Evolutionary conservation across 2,329 filamentous ascomycete species (phyloP), one percentile per base, ranked within the genome.

Genomic region (Chrysoporthe puriensis): DNA sequence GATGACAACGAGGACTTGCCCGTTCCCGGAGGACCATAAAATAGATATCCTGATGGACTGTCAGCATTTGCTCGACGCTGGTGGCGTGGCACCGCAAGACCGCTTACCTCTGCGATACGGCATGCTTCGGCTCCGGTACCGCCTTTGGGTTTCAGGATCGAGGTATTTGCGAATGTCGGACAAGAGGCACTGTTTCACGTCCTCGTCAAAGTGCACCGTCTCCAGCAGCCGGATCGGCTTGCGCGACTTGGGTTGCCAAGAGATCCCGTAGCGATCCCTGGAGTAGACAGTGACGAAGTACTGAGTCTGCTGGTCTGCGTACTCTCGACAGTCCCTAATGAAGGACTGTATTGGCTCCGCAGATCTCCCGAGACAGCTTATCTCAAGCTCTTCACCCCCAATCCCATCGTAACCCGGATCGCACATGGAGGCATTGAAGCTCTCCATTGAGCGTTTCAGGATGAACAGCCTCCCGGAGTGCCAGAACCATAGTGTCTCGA

Each of bases 61-160:
- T 64, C 48, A 64, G 18, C 5, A 43, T 44, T 43, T 5, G 3
- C 36, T 16, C 14, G 8, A 40, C 34, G 11, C n/a, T 13, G 13
- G 16, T 21, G 13, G 36, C 18, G 3, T 11, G 11, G 2, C 14
- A 40, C 26, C 5, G 26, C 13, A 21, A 26, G 21, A 21, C 21
- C 2, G 16, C 63, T 59, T 14, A 65, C 63, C 63, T 43, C 88
- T 81, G 1, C 88, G 82, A 71, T 90, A 90, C 0, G 89, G 89
- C 63, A 91, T 89, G 3, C 88, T 89, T 7, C 90, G 84, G 43
- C 85, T 85, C 13, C 88, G 84, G 68, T 93, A 92, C 79, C 88
- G 88, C 50, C 82, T 80, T 66, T 79, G 78, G 0, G 80, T 82
- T 61, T 77, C 79, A 1, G 81, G 81, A 32, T 84, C 81, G 2